Conservation (phyloP, 2,329 filamentous ascomycete species). For the Fusarium sterilihyphosum region DNA sequence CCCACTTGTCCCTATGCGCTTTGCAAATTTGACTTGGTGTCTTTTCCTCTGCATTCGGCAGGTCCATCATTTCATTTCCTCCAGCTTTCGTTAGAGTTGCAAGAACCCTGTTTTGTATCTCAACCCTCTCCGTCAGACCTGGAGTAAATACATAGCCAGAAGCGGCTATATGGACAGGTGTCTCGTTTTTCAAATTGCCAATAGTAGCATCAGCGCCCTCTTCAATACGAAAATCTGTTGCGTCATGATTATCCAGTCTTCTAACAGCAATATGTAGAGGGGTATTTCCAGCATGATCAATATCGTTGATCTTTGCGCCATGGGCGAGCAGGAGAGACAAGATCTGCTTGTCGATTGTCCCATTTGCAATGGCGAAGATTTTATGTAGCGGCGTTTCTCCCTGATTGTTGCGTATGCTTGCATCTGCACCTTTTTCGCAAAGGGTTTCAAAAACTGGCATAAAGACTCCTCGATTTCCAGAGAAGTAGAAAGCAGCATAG, state of each 20-base stretch:
- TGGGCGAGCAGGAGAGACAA: background rate
- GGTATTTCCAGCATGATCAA: background rate
- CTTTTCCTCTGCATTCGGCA: background rate
- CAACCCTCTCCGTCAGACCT: background rate
- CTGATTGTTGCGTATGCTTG: background rate
- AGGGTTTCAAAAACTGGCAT: background rate
- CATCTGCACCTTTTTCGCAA: background rate
- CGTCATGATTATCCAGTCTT: background rate
- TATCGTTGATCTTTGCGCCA: background rate
- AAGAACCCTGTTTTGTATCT: background rate
- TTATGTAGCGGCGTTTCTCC: background rate
- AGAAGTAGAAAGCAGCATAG: rapidly evolving
- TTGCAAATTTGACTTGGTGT: background rate
- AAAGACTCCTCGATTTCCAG: background rate
- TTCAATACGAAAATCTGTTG: background rate
- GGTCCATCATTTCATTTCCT: background rate
- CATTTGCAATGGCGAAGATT: rapidly evolving
- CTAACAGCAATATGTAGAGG: background rate
- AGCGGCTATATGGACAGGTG: background rate
- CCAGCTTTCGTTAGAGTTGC: rapidly evolving
- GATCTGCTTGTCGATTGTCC: background rate
- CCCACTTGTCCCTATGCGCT: background rate
- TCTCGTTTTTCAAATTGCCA: background rate
- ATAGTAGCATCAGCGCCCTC: background rate
- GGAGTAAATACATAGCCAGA: rapidly evolving